Conservation (phyloP, 2,329 filamentous ascomycete species). For the Penicillium sp. region DNA sequence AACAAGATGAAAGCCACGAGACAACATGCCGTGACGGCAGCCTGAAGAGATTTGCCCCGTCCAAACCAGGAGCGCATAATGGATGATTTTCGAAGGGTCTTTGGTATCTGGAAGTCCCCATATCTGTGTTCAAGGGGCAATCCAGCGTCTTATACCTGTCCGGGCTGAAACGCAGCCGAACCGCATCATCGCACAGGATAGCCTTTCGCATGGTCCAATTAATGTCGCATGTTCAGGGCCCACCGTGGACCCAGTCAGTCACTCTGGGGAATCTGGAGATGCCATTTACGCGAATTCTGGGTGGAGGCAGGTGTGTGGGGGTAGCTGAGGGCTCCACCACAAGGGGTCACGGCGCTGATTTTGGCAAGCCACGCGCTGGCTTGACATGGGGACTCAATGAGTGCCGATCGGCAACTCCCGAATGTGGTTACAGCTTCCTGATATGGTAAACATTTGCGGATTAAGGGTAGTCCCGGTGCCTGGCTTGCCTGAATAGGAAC, state of each 20-base stretch:
- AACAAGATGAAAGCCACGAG: slow-evolving; percentile 15
- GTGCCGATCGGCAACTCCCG: neutral
- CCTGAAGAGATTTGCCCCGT: slow-evolving; percentile 11
- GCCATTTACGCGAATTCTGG: slow-evolving; percentile 1
- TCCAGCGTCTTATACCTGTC: slow-evolving; percentile 1
- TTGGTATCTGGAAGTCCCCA: neutral
- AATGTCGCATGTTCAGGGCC: neutral
- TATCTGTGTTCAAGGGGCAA: neutral
- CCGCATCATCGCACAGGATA: neutral
- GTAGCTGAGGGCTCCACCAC: too few species aligned
- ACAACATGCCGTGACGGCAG: slow-evolving; percentile 12
- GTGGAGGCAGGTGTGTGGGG: neutral
- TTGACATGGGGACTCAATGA: neutral
- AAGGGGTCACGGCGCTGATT: neutral
- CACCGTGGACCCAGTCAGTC: neutral
- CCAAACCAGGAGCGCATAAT: slow-evolving; percentile 17
- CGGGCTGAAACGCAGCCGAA: neutral
- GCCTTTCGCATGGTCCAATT: neutral
- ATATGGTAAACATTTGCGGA: neutral
- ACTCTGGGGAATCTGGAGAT: slow-evolving; percentile 9
- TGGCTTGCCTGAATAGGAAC: neutral
- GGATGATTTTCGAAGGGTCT: neutral
- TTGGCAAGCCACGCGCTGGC: too few species aligned
- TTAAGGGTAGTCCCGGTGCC: neutral
- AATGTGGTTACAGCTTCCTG: neutral